Percentiles rank a stretch among this genome's conserved stretches.
Evolutionary conservation across 371 early-diverging fungal genomes (phyloP).

Genomic region (Massospora cicadina): DNA sequence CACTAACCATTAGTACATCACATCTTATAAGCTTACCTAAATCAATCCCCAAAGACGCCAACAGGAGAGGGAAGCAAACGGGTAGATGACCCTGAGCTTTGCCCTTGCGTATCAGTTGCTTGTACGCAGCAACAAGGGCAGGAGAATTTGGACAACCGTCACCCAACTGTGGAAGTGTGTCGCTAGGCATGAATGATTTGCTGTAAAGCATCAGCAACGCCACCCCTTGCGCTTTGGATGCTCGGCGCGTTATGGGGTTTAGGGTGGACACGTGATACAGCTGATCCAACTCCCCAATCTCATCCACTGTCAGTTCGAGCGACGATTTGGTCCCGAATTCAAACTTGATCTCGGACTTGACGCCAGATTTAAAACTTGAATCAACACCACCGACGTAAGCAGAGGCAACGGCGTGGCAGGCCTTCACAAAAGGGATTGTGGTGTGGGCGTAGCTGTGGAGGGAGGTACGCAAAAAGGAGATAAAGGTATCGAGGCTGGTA

Average conservation of each 20-base stretch:
- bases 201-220: conserved; percentile 43
- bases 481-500: conserved; percentile 16
- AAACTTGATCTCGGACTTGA: background rate
- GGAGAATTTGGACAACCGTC: no score
- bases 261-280: conserved; percentile 33
- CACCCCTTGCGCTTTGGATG: conserved; percentile 49
- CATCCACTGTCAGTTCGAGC: conserved; percentile 18
- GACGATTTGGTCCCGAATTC: background rate
- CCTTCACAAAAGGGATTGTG: conserved; percentile 44
- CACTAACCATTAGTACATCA: conserved; percentile 23
- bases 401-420: conserved; percentile 26
- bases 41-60: conserved; percentile 33
- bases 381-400: background rate
- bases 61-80: conserved; percentile 44
- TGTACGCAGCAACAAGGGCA: conserved; percentile 28
- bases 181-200: conserved; percentile 17
- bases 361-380: no score
- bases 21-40: conserved; percentile 22
- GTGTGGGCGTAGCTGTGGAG: conserved; percentile 44
- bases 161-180: background rate
- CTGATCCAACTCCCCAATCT: conserved; percentile 20
- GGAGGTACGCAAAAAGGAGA: conserved; percentile 27
- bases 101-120: conserved; percentile 29
- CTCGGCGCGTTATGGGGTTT: conserved; percentile 46
- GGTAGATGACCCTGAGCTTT: conserved; percentile 46